Evolutionary conservation across 139 green algal species (phyloP).

Genomic region (Nannochloris sp.): DNA sequence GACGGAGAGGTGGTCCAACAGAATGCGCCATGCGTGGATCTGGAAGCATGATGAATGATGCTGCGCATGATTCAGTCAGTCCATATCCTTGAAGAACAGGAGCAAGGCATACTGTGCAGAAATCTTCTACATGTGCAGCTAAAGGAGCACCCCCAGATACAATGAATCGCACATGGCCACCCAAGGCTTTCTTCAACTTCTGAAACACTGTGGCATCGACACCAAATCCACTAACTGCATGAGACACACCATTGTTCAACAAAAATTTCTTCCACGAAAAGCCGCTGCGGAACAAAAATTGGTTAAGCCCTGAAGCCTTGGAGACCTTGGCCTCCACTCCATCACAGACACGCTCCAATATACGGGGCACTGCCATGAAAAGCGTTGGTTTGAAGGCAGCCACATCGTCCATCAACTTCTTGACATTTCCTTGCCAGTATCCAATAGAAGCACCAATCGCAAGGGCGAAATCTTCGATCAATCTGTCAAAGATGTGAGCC

Average conservation of each 20-base stretch:
- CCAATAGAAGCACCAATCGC: constrained; percentile 43
- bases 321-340: constrained; percentile 35
- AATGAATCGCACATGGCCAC: constrained; percentile 67
- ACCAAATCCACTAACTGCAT: constrained; percentile 16
- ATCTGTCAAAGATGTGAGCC: constrained; percentile 60
- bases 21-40: constrained; percentile 49
- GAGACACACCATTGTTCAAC: constrained; percentile 46
- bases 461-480: constrained; percentile 50
- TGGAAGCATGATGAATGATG: constrained; percentile 60
- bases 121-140: constrained; percentile 76
- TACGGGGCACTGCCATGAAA: constrained; percentile 68
- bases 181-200: constrained; percentile 56
- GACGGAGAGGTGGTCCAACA: constrained; percentile 59
- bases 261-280: constrained; percentile 61
- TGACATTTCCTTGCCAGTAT: constrained; percentile 69
- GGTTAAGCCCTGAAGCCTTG: constrained; percentile 32
- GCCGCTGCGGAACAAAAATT: constrained; percentile 62
- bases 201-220: constrained; percentile 73
- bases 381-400: constrained; percentile 57
- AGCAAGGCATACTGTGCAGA: constrained; percentile 64
- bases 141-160: constrained; percentile 79
- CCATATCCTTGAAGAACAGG: constrained; percentile 82
- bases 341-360: constrained; percentile 64
- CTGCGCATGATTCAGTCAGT: constrained; percentile 83
- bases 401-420: constrained; percentile 64